A percentile compares a stretch with the other conserved stretches of the same genome.
These are phyloP conservation scores for Kazachstania psychrophila DNA, from an alignment of 805 yeast species.

Conservation along the genomic window DNA sequence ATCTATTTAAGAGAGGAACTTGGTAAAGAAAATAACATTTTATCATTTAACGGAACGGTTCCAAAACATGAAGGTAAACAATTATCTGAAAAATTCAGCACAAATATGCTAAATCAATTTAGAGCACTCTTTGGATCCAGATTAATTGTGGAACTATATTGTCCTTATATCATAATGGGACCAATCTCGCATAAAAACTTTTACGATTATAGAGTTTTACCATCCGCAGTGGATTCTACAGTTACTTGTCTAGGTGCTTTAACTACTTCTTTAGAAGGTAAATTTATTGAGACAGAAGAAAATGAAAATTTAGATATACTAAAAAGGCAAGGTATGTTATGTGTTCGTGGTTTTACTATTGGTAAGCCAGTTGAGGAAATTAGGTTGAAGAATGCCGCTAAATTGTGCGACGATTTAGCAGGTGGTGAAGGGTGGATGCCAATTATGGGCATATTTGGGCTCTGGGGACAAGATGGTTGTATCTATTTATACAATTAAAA, in stretches of 20 bases:
- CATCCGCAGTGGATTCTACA: constrained; percentile 19
- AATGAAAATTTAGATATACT: constrained; percentile 26
- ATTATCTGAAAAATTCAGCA: constrained; percentile 12
- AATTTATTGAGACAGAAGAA: constrained; percentile 34
- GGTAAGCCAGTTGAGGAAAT: constrained; percentile 39
- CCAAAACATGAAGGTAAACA: constrained; percentile 11
- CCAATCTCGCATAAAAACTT: constrained; percentile 51
- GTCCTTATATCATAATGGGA: constrained; percentile 38
- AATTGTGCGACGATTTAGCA: constrained; percentile 26
- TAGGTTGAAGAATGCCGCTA: constrained; percentile 25
- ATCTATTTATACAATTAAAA: constrained; percentile 38
- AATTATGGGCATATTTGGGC: constrained; percentile 44
- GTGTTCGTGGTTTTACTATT: constrained; percentile 56
- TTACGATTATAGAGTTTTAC: constrained; percentile 50
- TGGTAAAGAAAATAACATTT: constrained; percentile 8
- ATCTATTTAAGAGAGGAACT: constrained; percentile 34
- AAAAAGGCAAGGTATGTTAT: constrained; percentile 41
- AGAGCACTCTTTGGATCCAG: constrained; percentile 42
- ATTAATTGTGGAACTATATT: constrained; percentile 41
- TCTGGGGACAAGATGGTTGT: constrained; percentile 67
- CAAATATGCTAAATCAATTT: constrained; percentile 31
- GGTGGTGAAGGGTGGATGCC: constrained; percentile 47
- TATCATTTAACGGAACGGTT: constrained; percentile 11
- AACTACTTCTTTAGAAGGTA: constrained; percentile 51
- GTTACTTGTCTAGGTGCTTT: constrained; percentile 46